Conservation (phyloP, 768 basidiomycete species). For the Sarcomyxa edulis region DNA sequence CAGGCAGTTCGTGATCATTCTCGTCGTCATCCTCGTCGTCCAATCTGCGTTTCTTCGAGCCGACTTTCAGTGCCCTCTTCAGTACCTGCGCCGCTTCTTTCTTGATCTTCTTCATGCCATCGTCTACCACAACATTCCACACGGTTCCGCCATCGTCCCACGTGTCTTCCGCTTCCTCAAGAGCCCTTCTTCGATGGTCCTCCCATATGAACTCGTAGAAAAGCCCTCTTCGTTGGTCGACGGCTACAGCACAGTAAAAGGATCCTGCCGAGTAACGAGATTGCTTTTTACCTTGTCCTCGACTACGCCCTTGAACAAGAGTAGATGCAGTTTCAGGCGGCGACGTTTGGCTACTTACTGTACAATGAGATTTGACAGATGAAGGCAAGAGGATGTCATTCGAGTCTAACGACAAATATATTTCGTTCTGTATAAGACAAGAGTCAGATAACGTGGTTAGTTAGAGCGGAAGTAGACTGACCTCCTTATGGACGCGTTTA, state of each 20-base stretch:
- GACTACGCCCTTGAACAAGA: too few species aligned
- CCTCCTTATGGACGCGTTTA: constrained; percentile 55
- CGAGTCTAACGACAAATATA: constrained; percentile 58
- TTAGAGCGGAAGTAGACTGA: constrained; percentile 21
- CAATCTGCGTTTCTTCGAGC: constrained; percentile 11
- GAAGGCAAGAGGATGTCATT: constrained; percentile 45
- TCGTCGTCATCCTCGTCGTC: constrained; percentile 7
- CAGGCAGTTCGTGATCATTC: constrained; percentile 5
- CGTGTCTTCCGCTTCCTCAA: constrained; percentile 19
- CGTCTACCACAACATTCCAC: constrained; percentile 40
- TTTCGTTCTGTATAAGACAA: constrained; percentile 60
- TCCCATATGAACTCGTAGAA: constrained; percentile 64
- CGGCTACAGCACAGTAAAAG: constrained; percentile 57
- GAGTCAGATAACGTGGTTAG: background rate
- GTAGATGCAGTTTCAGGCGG: too few species aligned
- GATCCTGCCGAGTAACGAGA: constrained; percentile 12
- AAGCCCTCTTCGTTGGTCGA: constrained; percentile 52
- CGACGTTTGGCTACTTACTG: constrained; percentile 28
- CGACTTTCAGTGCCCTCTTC: constrained; percentile 3
- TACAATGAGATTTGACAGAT: constrained; percentile 47
- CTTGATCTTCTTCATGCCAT: background rate
- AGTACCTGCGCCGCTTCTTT: constrained; percentile 4
- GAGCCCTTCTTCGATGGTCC: constrained; percentile 34
- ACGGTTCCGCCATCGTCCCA: constrained; percentile 33
- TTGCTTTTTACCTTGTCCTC: too few species aligned